Percentiles rank a stretch among this genome's conserved stretches.
These are phyloP conservation scores for Solanum hybrid DNA, from an alignment of 305 asterid genomes.

Conservation along the genomic window DNA sequence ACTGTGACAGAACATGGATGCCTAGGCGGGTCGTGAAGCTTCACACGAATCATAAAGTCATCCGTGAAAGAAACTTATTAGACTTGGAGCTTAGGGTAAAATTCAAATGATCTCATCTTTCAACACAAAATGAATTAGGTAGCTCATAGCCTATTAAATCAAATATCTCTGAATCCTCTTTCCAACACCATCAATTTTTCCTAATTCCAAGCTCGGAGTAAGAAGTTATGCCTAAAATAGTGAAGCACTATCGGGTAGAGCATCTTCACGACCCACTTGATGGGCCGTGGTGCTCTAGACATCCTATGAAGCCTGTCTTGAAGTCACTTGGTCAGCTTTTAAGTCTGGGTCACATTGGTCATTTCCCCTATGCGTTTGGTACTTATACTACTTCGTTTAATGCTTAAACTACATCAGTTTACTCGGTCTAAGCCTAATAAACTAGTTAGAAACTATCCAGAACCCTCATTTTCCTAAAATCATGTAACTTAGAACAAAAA, in stretches of 20 bases:
- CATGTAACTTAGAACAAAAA: background rate
- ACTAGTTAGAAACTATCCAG: background rate
- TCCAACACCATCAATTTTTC: background rate
- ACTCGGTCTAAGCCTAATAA: background rate
- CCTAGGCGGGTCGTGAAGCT: too few relatives aligned
- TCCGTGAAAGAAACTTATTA: too few relatives aligned
- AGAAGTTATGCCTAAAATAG: background rate
- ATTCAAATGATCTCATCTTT: too few relatives aligned
- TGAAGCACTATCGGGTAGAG: background rate
- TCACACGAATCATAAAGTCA: too few relatives aligned
- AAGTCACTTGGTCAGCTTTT: background rate
- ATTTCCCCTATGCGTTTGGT: background rate
- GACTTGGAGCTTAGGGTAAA: too few relatives aligned
- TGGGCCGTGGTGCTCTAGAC: background rate
- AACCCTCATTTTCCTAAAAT: background rate
- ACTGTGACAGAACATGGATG: fast-evolving
- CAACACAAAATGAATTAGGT: too few relatives aligned
- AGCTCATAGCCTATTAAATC: too few relatives aligned
- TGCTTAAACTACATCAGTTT: background rate
- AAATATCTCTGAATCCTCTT: too few relatives aligned
- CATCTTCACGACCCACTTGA: background rate
- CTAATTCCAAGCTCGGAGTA: background rate
- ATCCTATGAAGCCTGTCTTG: background rate
- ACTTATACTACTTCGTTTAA: background rate
- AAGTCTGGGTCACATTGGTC: background rate